Evolutionary conservation across 176 grass and related monocot genomes (phyloP).

Genomic region (Hordeum marinum): DNA sequence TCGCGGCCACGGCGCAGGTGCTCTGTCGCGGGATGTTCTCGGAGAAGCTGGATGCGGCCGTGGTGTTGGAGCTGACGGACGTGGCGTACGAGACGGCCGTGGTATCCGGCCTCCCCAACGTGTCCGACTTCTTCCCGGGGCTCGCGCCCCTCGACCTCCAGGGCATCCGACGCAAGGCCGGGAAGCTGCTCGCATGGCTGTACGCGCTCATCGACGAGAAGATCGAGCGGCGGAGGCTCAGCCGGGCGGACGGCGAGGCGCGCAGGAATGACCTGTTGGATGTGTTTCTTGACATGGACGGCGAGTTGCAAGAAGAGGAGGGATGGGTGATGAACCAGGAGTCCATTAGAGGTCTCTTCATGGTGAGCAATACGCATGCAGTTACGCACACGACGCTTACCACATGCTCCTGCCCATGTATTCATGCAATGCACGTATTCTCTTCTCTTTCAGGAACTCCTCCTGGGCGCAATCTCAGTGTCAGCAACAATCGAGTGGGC

Average conservation of each 20-base stretch:
- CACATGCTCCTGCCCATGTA: background rate
- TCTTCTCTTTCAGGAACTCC: conserved; percentile 22
- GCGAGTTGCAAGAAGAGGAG: background rate
- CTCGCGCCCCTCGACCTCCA: conserved; percentile 38
- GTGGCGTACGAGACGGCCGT: background rate
- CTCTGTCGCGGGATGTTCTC: conserved; percentile 34
- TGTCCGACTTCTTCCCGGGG: conserved; percentile 48
- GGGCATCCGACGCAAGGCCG: conserved; percentile 20
- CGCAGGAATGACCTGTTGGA: conserved; percentile 27
- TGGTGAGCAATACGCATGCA: background rate
- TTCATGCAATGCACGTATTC: background rate
- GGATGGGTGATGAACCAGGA: background rate
- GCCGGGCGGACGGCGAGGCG: background rate
- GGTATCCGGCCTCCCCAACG: conserved; percentile 13
- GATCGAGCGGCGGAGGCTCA: conserved; percentile 17
- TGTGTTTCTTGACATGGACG: conserved; percentile 20
- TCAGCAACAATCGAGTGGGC: conserved; percentile 32
- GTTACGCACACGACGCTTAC: background rate
- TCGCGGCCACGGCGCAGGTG: background rate
- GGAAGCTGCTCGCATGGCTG: background rate
- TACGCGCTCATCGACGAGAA: conserved; percentile 29
- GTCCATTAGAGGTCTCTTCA: conserved; percentile 11
- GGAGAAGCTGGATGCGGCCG: background rate
- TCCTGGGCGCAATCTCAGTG: conserved; percentile 18
- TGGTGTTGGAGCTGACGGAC: conserved; percentile 11